Evolutionary conservation across 2,329 filamentous ascomycete species (phyloP), one percentile per base, ranked within the genome.

Genomic region (Claviceps citrina): DNA sequence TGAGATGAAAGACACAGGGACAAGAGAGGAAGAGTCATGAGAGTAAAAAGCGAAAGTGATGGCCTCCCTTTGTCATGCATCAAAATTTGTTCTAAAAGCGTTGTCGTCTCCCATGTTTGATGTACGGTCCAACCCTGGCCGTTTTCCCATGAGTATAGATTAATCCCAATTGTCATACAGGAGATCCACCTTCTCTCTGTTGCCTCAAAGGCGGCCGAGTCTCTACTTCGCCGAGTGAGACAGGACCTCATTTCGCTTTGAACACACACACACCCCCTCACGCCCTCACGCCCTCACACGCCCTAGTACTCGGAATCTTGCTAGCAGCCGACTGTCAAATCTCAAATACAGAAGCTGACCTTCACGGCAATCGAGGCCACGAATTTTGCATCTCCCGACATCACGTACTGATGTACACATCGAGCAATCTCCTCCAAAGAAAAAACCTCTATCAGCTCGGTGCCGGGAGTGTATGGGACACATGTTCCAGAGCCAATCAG

Each of bases 61-160:
- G 62, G 63, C 61, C 62, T 61, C 65, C 59, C 64, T 58, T 60
- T 60, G 39, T 64, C 63, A 67, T 69, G 66, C 65, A 67, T 56
- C 57, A 58, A 63, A 60, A 64, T 60, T 54, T 64, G 61, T 61
- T 68, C 66, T 66, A 65, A 62, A 50, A 50, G 31, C 38, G 52
- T 53, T 47, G 54, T 58, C 31, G 30, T 44, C 28, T 36, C 53
- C 56, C 52, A 54, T 49, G 49, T 51, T 50, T 51, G 53, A 54
- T 56, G 53, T 58, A 22, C 56, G 55, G 55, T 56, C 55, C 55
- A 20, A 15, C 49, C 51, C 47, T 50, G 51, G 51, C 44, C 47
- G 43, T 48, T 52, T 52, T 48, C 33, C 40, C 43, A 34, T 38
- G 42, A 44, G 33, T 39, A 40, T 37, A 37, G 31, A 33, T 46